Conservation (phyloP, 345 rosid species). For the Draba incana region DNA sequence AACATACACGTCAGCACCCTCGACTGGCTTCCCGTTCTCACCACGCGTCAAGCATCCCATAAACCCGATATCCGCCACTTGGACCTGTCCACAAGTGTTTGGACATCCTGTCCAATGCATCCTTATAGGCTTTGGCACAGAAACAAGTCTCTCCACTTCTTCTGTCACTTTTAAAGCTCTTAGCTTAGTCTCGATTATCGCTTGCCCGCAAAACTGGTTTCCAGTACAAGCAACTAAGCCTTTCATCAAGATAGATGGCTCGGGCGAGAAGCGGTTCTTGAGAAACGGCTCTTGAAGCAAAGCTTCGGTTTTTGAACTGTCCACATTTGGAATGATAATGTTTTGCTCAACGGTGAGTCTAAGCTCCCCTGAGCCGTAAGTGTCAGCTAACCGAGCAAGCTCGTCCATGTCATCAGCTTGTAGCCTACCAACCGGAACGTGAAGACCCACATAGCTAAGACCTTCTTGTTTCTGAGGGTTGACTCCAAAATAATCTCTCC, state of each 20-base stretch:
- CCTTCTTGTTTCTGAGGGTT: conserved; percentile 93
- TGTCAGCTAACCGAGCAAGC: conserved; percentile 75
- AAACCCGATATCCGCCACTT: conserved; percentile 94
- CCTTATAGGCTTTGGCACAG: conserved; percentile 63
- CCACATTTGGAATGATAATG: conserved; percentile 81
- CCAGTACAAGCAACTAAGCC: conserved; percentile 95
- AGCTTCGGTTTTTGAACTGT: conserved; percentile 69
- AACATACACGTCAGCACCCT: conserved; percentile 80
- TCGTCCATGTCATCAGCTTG: conserved; percentile 95
- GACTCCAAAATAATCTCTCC: conserved; percentile 82
- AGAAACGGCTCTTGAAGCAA: conserved; percentile 68
- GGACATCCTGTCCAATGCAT: conserved; percentile 99
- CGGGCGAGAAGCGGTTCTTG: conserved; percentile 61
- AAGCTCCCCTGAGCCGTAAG: conserved; percentile 82
- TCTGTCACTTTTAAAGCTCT: conserved; percentile 84
- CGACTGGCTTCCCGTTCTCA: conserved; percentile 68
- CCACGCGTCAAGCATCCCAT: conserved; percentile 95
- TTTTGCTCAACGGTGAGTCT: conserved; percentile 93
- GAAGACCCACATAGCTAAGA: conserved; percentile 76
- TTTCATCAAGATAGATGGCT: conserved; percentile 82
- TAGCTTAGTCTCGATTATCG: conserved; percentile 89
- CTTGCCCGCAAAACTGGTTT: conserved; percentile 92
- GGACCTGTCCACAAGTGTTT: conserved; percentile 85
- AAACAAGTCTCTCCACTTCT: conserved; percentile 78
- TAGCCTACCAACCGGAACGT: conserved; percentile 85